These are phyloP conservation scores for Periconia sp. DNA, from an alignment of 2,329 filamentous ascomycete species.

Conservation along the genomic window DNA sequence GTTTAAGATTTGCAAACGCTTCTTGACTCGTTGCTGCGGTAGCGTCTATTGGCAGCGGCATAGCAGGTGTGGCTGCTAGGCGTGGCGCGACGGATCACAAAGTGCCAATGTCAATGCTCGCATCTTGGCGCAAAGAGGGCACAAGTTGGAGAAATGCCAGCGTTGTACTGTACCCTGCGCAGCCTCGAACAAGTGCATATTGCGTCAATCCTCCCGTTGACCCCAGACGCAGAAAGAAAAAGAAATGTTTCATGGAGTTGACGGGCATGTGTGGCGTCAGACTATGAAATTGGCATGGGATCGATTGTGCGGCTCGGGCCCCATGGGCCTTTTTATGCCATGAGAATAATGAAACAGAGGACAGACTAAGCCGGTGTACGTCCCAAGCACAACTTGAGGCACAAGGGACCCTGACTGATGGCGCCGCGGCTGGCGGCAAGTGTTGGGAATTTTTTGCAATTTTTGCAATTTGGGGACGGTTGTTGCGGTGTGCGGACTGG, in stretches of 20 bases:
- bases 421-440: conserved; percentile 10
- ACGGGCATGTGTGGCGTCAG: conserved; percentile 3
- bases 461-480: conserved; percentile 8
- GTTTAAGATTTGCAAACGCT: too few species aligned
- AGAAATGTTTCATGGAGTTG: neutral
- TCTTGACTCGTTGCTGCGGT: too few species aligned
- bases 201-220: neutral
- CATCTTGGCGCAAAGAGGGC: too few species aligned
- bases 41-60: too few species aligned
- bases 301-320: conserved; percentile 6
- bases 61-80: too few species aligned
- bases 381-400: conserved; percentile 7
- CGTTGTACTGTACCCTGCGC: neutral
- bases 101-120: too few species aligned
- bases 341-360: conserved; percentile 6
- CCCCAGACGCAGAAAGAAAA: neutral
- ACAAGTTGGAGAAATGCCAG: neutral
- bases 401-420: conserved; percentile 4
- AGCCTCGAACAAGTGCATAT: neutral
- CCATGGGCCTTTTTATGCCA: conserved; percentile 7
- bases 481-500: conserved; percentile 24
- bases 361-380: neutral
- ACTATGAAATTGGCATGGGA: too few species aligned
- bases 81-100: too few species aligned
- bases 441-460: conserved; percentile 6